phyloP scores from a whole-genome alignment of 2,329 filamentous ascomycete species.

The Ophiostoma ips region DNA sequence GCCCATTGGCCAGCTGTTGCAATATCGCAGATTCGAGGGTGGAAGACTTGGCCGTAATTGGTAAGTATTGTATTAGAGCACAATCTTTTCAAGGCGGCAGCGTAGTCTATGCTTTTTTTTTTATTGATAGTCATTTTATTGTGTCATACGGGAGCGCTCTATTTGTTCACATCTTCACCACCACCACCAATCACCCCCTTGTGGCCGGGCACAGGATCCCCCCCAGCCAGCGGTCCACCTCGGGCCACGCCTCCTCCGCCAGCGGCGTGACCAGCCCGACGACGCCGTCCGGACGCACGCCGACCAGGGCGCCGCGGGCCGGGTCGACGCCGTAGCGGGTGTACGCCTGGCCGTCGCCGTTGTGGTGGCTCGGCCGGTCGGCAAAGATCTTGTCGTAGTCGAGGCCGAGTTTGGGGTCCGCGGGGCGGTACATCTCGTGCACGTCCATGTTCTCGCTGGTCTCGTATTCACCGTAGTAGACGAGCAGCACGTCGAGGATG shows the following conservation, averaged over 20 bases:
- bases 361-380: constrained; percentile 39
- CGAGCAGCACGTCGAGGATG: constrained; percentile 42
- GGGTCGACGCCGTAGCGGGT: constrained; percentile 43
- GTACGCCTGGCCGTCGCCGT: constrained; percentile 37
- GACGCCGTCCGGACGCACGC: constrained; percentile 48
- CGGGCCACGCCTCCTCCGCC: neutral
- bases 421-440: constrained; percentile 34
- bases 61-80: no score
- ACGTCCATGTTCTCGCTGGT: constrained; percentile 23
- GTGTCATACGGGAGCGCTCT: no score
- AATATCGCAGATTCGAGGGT: no score
- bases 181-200: no score
- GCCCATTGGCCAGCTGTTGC: no score
- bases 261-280: constrained; percentile 30
- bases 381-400: constrained; percentile 43
- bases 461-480: constrained; percentile 36
- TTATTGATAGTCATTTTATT: no score
- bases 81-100: no score
- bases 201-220: neutral
- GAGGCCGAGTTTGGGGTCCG: constrained; percentile 33
- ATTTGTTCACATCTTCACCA: no score
- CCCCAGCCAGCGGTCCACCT: constrained; percentile 1
- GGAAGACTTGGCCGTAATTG: no score
- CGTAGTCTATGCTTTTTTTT: no score
- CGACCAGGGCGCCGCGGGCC: constrained; percentile 30